These are phyloP conservation scores for Phylloporus sp. DNA, from an alignment of 768 basidiomycete genomes.

Conservation along the genomic window DNA sequence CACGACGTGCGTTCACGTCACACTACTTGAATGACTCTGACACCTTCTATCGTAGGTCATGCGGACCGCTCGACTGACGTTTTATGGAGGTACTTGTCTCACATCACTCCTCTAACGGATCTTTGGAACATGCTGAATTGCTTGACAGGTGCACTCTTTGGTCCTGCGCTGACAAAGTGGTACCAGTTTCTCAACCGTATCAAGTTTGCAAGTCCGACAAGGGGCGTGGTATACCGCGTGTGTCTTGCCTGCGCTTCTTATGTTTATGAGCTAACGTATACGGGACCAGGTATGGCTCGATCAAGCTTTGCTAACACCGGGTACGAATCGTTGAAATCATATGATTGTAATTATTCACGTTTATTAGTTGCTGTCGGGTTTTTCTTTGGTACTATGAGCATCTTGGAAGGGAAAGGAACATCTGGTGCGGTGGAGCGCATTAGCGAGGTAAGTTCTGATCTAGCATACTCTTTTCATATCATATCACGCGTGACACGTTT, in stretches of 20 bases:
- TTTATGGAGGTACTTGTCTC: slow-evolving; percentile 60
- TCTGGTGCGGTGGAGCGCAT: slow-evolving; percentile 49
- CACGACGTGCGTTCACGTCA: slow-evolving; percentile 62
- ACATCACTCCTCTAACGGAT: not conserved
- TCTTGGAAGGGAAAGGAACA: slow-evolving; percentile 70
- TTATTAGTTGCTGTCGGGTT: slow-evolving; percentile 41
- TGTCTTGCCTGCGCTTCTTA: slow-evolving; percentile 14
- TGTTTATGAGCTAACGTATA: not conserved
- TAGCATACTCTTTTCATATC: not conserved
- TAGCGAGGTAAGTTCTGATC: slow-evolving; percentile 25
- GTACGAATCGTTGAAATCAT: slow-evolving; percentile 29
- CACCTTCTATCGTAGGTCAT: slow-evolving; percentile 38
- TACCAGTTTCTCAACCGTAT: slow-evolving; percentile 68
- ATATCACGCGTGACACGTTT: slow-evolving; percentile 9
- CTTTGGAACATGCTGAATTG: not conserved
- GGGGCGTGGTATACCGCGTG: slow-evolving; percentile 60
- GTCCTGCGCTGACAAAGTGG: slow-evolving; percentile 81
- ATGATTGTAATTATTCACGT: not conserved
- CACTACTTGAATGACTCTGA: not conserved
- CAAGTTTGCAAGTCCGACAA: slow-evolving; percentile 59
- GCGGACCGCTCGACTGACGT: slow-evolving; percentile 59
- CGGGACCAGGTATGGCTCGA: slow-evolving; percentile 68
- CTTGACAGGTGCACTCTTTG: slow-evolving; percentile 61
- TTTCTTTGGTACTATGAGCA: slow-evolving; percentile 74
- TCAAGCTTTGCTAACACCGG: slow-evolving; percentile 73